Evolutionary conservation across 2,329 filamentous ascomycete species (phyloP).

Genomic region (Davidsoniella neocaledoniae): DNA sequence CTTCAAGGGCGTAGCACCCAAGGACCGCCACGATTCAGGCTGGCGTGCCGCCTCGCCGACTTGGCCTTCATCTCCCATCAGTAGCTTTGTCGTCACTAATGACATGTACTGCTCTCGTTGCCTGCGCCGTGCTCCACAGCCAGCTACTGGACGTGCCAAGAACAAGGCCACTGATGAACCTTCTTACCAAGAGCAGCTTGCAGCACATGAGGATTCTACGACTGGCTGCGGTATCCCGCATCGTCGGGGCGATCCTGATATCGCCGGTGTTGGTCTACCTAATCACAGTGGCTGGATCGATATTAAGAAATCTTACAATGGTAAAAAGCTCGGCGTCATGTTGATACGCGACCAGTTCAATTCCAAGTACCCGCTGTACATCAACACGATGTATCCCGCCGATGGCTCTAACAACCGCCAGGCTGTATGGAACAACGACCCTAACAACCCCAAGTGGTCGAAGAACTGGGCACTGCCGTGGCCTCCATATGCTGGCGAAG

Average conservation of each 20-base stretch:
- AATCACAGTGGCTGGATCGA: conserved; percentile 12
- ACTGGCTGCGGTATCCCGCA: conserved; percentile 11
- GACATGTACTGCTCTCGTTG: conserved; percentile 11
- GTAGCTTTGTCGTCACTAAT: conserved; percentile 1
- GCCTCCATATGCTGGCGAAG: conserved; percentile 11
- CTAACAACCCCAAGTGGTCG: conserved; percentile 5
- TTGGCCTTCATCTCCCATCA: conserved; percentile 1
- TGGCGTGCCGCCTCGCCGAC: conserved; percentile 4
- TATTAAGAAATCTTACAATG: conserved; percentile 6
- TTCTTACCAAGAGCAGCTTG: conserved; percentile 1
- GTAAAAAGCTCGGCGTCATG: conserved; percentile 6
- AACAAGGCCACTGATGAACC: conserved; percentile 3
- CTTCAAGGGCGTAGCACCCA: neutral
- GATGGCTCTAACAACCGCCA: conserved; percentile 6
- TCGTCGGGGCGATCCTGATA: conserved; percentile 5
- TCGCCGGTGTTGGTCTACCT: conserved; percentile 9
- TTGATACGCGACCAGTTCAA: neutral
- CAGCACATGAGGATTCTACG: conserved; percentile 7
- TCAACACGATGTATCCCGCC: conserved; percentile 10
- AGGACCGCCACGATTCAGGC: neutral
- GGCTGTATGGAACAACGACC: conserved; percentile 11
- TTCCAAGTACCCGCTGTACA: conserved; percentile 10
- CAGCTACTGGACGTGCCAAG: conserved; percentile 1
- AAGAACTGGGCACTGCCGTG: conserved; percentile 11
- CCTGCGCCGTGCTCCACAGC: conserved; percentile 7